Conservation (phyloP, 768 basidiomycete species). For the Amanita fuliginea region DNA sequence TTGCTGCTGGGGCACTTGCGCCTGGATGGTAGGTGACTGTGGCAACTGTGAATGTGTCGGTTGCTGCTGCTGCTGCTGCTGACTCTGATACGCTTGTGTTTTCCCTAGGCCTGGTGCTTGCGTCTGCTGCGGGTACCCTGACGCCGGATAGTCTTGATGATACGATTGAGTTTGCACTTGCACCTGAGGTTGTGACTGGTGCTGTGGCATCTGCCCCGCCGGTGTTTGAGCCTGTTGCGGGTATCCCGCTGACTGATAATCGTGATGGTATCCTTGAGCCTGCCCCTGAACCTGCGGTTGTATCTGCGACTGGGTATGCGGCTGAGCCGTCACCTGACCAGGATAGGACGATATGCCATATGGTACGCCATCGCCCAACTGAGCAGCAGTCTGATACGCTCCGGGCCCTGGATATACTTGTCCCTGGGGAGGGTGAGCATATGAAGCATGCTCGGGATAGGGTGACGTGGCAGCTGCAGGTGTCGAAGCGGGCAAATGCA, state of each 20-base stretch:
- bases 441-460: neutral
- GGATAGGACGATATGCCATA: conserved; percentile 12
- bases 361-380: neutral
- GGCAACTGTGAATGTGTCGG: no score
- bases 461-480: conserved; percentile 8
- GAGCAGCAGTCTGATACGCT: conserved; percentile 1
- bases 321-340: conserved; percentile 10
- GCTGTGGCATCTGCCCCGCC: no score
- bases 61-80: no score
- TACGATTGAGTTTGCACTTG: conserved; percentile 5
- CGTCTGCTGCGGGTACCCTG: conserved; percentile 16
- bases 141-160: conserved; percentile 10
- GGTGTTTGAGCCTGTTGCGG: conserved; percentile 15
- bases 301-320: conserved; percentile 13
- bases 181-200: conserved; percentile 13
- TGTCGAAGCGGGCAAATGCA: conserved; percentile 9
- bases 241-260: conserved; percentile 11
- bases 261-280: conserved; percentile 9
- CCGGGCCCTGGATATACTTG: neutral
- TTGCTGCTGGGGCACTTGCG: no score
- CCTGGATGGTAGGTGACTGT: no score
- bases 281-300: conserved; percentile 11
- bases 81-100: no score
- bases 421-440: neutral
- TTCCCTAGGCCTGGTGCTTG: no score